These are phyloP conservation scores for Pythium graminicola DNA, from an alignment of 352 stramenopile species.

Conservation along the genomic window DNA sequence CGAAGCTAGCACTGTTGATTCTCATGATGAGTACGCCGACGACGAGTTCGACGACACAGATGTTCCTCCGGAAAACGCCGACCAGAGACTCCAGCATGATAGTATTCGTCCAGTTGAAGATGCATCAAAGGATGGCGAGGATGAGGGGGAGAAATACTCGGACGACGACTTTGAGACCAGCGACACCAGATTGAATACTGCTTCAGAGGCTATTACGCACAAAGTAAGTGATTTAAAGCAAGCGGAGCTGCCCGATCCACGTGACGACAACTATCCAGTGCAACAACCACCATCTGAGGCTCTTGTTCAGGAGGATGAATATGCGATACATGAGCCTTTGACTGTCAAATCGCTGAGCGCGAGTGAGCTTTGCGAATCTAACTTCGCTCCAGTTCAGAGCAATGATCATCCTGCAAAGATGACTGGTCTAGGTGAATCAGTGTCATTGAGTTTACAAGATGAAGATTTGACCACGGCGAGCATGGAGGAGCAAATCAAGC, in stretches of 20 bases:
- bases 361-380: no score
- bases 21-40: neutral
- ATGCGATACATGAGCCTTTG: neutral
- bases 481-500: constrained; percentile 51
- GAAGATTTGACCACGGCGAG: constrained; percentile 43
- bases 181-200: neutral
- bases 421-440: constrained; percentile 7
- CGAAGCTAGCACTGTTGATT: neutral
- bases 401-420: neutral
- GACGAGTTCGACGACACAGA: constrained; percentile 6
- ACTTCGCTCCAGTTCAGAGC: no score
- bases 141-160: constrained; percentile 14
- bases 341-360: constrained; percentile 2
- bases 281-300: neutral
- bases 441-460: constrained; percentile 24
- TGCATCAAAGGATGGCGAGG: neutral
- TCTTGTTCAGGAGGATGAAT: neutral
- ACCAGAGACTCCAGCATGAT: neutral
- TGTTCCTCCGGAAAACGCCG: neutral
- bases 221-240: neutral
- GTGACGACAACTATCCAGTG: neutral
- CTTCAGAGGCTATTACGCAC: neutral
- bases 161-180: constrained; percentile 40
- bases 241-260: neutral
- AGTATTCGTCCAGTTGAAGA: neutral